phyloP scores from a whole-genome alignment of 306 rosid species.

The Astragalus membranaceus region DNA sequence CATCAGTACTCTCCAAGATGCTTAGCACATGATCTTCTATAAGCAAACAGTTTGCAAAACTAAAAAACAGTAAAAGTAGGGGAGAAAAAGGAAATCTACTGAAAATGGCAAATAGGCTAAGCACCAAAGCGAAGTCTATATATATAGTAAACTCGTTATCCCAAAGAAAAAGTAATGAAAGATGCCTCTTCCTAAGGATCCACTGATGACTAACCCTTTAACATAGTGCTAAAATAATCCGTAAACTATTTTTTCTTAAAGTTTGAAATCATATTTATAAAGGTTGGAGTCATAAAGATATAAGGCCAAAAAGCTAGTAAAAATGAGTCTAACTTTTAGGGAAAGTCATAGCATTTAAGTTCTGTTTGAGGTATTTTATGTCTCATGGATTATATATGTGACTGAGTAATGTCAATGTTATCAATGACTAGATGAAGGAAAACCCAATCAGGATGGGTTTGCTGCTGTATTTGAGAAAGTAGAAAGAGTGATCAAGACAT shows the following conservation, averaged over 20 bases:
- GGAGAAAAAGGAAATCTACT: neutral
- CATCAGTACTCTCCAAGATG: neutral
- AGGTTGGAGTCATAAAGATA: too few species aligned
- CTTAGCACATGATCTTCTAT: neutral
- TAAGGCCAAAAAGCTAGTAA: neutral
- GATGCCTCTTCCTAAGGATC: neutral
- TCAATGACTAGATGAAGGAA: constrained; percentile 43
- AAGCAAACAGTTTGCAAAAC: neutral
- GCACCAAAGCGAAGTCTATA: neutral
- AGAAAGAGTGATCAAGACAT: constrained; percentile 38
- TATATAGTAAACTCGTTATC: neutral
- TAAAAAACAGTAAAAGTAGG: neutral
- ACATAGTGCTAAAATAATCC: neutral
- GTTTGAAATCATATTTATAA: too few species aligned
- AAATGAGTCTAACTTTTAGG: neutral
- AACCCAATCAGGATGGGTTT: constrained; percentile 39
- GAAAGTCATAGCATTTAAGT: neutral
- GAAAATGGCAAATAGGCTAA: neutral
- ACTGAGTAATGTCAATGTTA: constrained; percentile 9
- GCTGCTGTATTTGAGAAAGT: constrained; percentile 60
- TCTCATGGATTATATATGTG: neutral
- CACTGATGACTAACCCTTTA: neutral
- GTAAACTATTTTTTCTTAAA: neutral
- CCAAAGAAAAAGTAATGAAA: neutral
- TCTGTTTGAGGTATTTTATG: neutral